phyloP scores from a whole-genome alignment of 208 protist species.

The Lotmaria passim region DNA sequence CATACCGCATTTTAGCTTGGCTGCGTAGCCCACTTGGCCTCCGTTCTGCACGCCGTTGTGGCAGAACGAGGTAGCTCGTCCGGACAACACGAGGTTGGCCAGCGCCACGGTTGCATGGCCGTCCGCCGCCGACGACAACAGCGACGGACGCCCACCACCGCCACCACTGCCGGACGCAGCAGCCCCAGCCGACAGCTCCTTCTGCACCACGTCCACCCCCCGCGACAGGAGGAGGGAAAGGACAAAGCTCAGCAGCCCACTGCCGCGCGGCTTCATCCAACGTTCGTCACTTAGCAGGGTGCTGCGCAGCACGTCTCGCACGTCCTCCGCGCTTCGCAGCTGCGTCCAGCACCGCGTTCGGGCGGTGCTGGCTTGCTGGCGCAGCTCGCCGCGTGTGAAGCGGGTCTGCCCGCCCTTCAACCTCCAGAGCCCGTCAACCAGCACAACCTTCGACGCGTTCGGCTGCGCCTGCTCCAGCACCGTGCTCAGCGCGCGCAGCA shows the following conservation, averaged over 20 bases:
- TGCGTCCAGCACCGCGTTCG: constrained; percentile 39
- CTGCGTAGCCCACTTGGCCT: constrained; percentile 39
- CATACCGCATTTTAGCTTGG: constrained; percentile 37
- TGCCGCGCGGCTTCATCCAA: constrained; percentile 64
- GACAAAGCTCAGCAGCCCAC: constrained; percentile 75
- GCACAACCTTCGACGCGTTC: constrained; percentile 49
- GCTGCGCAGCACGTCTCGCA: constrained; percentile 40
- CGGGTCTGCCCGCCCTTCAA: constrained; percentile 8
- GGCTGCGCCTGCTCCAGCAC: constrained; percentile 69
- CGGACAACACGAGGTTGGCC: constrained; percentile 52
- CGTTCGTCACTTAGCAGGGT: constrained; percentile 38
- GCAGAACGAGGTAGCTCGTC: constrained; percentile 34
- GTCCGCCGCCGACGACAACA: constrained; percentile 14
- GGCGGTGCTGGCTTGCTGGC: constrained; percentile 14
- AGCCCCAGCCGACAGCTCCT: constrained; percentile 27
- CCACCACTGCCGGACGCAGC: constrained; percentile 25
- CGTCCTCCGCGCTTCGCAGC: constrained; percentile 47
- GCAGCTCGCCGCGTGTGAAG: constrained; percentile 20
- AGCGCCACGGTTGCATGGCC: constrained; percentile 57
- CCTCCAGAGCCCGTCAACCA: constrained; percentile 56
- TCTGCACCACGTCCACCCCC: constrained; percentile 44
- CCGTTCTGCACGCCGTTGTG: constrained; percentile 42
- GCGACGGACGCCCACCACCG: constrained; percentile 5
- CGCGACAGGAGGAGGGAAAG: constrained; percentile 75
- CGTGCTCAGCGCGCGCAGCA: constrained; percentile 54